A percentile compares a stretch with the other conserved stretches of the same genome.
phyloP scores from a whole-genome alignment of 345 rosid species.

The Populus tremula region DNA sequence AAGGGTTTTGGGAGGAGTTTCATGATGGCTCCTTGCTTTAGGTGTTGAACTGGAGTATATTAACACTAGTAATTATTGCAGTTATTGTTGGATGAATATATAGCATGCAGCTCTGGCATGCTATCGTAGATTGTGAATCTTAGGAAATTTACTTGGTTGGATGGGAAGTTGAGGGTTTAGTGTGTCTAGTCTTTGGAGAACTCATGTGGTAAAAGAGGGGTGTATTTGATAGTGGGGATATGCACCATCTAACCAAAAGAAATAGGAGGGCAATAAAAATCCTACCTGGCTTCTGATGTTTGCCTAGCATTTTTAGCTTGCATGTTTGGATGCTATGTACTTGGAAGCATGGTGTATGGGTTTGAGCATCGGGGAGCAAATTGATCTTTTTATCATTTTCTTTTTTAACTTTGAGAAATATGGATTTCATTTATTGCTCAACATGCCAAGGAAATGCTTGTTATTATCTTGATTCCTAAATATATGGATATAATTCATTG shows the following conservation, averaged over 20 bases:
- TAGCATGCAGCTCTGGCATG: neutral
- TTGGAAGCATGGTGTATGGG: neutral
- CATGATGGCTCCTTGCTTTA: conserved; percentile 31
- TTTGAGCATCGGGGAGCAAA: neutral
- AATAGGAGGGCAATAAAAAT: conserved; percentile 4
- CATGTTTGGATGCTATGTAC: conserved; percentile 1
- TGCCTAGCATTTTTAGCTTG: neutral
- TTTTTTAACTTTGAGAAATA: neutral
- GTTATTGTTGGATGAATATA: conserved; percentile 29
- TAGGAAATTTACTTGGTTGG: conserved; percentile 16
- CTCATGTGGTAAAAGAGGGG: neutral
- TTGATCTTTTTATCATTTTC: too few relatives aligned
- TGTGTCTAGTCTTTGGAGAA: neutral
- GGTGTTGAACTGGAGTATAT: conserved; percentile 14
- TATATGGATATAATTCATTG: too few relatives aligned
- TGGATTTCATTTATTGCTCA: conserved; percentile 7
- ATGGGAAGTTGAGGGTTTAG: conserved; percentile 1
- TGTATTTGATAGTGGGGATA: neutral
- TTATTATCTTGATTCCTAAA: neutral
- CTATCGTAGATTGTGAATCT: conserved; percentile 22
- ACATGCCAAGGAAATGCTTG: neutral
- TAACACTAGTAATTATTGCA: neutral
- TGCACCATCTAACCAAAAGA: conserved; percentile 1
- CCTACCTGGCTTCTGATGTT: conserved; percentile 6
- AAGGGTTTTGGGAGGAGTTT: conserved; percentile 69